Evolutionary conservation across 176 grass and related monocot genomes (phyloP), one percentile per base, ranked within the genome.

Genomic region (Eragrostis curvula): DNA sequence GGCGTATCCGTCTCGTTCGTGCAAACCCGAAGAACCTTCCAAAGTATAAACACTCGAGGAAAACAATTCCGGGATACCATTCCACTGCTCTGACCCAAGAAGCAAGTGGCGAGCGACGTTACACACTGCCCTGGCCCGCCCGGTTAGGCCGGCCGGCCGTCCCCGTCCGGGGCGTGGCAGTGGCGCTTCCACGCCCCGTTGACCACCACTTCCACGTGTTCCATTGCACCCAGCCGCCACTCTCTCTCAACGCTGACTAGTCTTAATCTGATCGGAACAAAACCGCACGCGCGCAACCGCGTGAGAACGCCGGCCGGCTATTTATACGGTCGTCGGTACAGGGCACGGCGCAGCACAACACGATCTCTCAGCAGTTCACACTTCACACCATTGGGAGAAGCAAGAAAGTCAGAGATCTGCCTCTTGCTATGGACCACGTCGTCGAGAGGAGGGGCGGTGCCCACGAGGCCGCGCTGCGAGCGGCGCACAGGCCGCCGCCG

Each of bases 341-440:
- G 21, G 20, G 3, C 63, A 20, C 15, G 24, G 42, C 28, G 51
- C 47, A 41, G 3, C 64, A 18, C 80, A 29, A 20, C 55, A 3
- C 66, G 43, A 70, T 17, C 7, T 11, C 24, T 9, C 57, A 3
- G 4, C 9, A 9, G 23, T 60, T 60, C 23, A 60, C 23, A 27
- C 9, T 8, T 15, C 24, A 0, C 44, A 50, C 7, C 1, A 6
- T 27, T 9, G 5, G 7, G 1, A 3, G 20, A 21, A 57, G 20
- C 18, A 66, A 2, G 2, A 44, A 55, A n/a, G n/a, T n/a, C n/a
- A n/a, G n/a, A n/a, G n/a, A n/a, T n/a, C n/a, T n/a, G n/a, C n/a
- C n/a, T n/a, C n/a, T n/a, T n/a, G n/a, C n/a, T n/a, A n/a, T 89
- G 88, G 88, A 89, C 11, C 78, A 72, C 47, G 77, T 65, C 45